These are phyloP conservation scores for Delonix regia DNA, from an alignment of 306 rosid species.

Conservation along the genomic window DNA sequence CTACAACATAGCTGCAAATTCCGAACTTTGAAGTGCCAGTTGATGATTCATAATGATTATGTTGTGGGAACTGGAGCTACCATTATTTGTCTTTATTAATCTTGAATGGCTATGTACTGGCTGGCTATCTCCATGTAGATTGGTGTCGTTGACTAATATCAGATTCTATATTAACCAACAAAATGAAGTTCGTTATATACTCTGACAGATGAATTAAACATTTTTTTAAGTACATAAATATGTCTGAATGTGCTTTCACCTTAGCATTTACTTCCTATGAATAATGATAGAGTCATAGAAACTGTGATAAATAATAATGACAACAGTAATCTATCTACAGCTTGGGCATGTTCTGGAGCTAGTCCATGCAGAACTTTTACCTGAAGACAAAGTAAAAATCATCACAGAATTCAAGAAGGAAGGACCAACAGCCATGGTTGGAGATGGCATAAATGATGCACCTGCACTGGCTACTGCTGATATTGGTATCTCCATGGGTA, in stretches of 20 bases:
- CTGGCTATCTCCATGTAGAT: neutral
- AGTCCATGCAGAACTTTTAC: conserved; percentile 86
- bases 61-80: neutral
- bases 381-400: conserved; percentile 79
- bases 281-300: conserved; percentile 25
- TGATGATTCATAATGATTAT: neutral
- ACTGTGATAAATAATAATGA: conserved; percentile 34
- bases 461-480: conserved; percentile 93
- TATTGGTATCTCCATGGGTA: conserved; percentile 96
- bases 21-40: neutral
- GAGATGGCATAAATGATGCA: conserved; percentile 93
- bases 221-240: neutral
- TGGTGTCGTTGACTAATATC: neutral
- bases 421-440: conserved; percentile 87
- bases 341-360: conserved; percentile 62
- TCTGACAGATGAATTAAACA: conserved; percentile 12
- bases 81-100: neutral
- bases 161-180: conserved; percentile 21
- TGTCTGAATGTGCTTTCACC: conserved; percentile 25
- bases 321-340: conserved; percentile 54
- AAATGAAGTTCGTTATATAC: neutral
- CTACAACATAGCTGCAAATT: neutral
- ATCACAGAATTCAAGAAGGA: conserved; percentile 64
- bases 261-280: neutral
- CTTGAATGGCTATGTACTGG: neutral